Base-by-base conservation (phyloP, 345 rosid species). In the Excoecaria cochinchinensis region DNA sequence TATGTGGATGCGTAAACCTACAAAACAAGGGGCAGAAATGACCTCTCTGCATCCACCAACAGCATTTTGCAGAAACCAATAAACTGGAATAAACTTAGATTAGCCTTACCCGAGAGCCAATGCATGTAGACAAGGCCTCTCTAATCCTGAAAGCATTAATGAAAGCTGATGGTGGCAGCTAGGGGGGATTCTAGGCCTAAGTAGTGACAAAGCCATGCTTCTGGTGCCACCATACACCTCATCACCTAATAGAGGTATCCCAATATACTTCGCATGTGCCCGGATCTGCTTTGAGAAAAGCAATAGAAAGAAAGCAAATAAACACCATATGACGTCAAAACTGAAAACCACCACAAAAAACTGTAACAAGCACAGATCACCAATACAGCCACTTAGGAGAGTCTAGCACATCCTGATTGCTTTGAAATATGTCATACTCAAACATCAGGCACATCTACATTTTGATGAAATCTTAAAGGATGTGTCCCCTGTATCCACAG, bases 101-200 rank as follows among this genome's bases (percentile, higher is more conserved):
- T 71, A 40, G 73, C 16, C 89, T 84, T 55, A 95, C 98, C 95
- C 95, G 64, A 95, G 92, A 76, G 89, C 89, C 68, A 89, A 47
- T 67, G 97, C 98, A 85, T 95, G 99, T 70, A 93, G 97, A 74
- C 90, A 93, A 67, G 99, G 99, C 80, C 99, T 88, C 68, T 93
- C 93, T 72, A 95, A 71, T 83, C 68, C 79, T 13, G 97, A 89
- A 61, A 93, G 76, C 75, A 89, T 62, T 52, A 74, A 80, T 15
- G 85, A 21, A 74, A 90, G 86, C 73, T 84, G 76, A 60, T 75
- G 80, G 24, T 82, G 88, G 71, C 21, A 67, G 81, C 80, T 84
- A 7, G 85, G 77, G 17, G 85, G 77, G 64, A 80, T 85, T 84
- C 84, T 84, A 19, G 87, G 85, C 76, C 82, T 91, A 69, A 95